phyloP scores from a whole-genome alignment of 257 asterid species.

The Dorcoceras hygrometricum region DNA sequence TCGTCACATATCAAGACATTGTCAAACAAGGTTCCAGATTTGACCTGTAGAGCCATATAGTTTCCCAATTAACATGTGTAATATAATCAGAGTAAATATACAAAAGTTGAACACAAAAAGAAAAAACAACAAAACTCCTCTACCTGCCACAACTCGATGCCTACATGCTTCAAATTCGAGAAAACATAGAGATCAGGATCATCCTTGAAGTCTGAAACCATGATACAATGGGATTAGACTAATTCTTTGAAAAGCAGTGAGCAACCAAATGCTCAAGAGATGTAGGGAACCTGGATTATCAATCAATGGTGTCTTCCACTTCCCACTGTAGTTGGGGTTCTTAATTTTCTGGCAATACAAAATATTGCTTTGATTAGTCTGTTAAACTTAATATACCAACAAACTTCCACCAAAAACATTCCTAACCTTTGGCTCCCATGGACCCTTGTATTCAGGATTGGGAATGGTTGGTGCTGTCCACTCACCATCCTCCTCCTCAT shows the following conservation, averaged over 20 bases:
- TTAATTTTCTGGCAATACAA: conserved; percentile 58
- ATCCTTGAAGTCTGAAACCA: conserved; percentile 76
- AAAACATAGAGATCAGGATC: conserved; percentile 90
- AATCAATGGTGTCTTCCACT: conserved; percentile 89
- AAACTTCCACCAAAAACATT: neutral
- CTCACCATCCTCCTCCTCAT: conserved; percentile 95
- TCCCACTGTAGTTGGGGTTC: conserved; percentile 87
- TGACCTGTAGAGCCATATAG: conserved; percentile 57
- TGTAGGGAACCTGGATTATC: conserved; percentile 69
- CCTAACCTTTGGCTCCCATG: conserved; percentile 73
- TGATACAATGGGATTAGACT: conserved; percentile 1
- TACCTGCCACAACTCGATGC: conserved; percentile 99
- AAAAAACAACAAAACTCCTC: neutral
- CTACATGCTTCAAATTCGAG: conserved; percentile 90
- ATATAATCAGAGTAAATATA: neutral
- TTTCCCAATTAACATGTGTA: conserved; percentile 9
- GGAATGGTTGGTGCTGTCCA: conserved; percentile 96
- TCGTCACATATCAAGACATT: conserved; percentile 78
- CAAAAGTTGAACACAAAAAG: neutral
- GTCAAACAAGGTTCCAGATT: conserved; percentile 97
- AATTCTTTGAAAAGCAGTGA: neutral
- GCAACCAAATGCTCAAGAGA: conserved; percentile 2
- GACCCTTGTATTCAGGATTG: conserved; percentile 92
- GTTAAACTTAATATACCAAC: conserved; percentile 14
- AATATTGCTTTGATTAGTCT: neutral